Evolutionary conservation across 345 rosid species (phyloP).

Genomic region (Leavenworthia alabamica): DNA sequence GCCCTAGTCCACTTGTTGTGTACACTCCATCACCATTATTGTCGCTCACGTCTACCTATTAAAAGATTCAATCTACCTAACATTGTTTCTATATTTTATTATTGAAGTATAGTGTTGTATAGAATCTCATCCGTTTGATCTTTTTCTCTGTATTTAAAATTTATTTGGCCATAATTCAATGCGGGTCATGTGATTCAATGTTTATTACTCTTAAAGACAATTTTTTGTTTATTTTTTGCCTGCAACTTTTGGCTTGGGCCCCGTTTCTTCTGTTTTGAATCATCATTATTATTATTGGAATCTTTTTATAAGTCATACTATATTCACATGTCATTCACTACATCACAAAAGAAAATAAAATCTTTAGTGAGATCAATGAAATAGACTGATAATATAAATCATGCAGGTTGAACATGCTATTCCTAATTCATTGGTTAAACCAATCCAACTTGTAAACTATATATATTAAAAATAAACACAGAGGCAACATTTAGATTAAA

Average conservation of each 20-base stretch:
- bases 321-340: conserved; percentile 2
- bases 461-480: not conserved
- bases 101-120: not conserved
- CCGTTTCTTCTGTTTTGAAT: conserved; percentile 12
- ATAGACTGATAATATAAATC: not conserved
- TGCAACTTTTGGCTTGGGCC: conserved; percentile 19
- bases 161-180: conserved; percentile 18
- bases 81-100: not conserved
- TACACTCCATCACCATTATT: conserved; percentile 14
- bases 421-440: not conserved
- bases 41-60: not conserved
- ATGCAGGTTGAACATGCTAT: not conserved
- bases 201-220: conserved; percentile 15
- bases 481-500: too few relatives aligned
- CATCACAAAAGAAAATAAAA: not conserved
- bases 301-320: conserved; percentile 3
- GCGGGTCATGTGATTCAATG: conserved; percentile 22
- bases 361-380: conserved; percentile 1
- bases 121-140: conserved; percentile 13
- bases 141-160: not conserved
- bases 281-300: conserved; percentile 7
- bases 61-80: not conserved
- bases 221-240: not conserved
- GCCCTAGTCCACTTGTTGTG: not conserved
- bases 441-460: not conserved